Conservation (phyloP, 331 rosid species). For the Malus hybrid region DNA sequence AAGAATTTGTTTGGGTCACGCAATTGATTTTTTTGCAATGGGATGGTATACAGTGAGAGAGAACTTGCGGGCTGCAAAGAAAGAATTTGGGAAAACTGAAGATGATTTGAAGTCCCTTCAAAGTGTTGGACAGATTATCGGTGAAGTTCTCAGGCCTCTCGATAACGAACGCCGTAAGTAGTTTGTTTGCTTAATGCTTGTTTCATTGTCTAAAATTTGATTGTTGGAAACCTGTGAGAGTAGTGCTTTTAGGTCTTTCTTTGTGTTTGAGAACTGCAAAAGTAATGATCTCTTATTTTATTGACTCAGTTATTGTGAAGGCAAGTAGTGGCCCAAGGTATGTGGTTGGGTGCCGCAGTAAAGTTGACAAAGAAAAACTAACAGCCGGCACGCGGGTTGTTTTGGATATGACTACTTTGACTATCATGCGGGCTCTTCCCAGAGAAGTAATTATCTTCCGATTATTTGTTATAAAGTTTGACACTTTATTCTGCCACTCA, state of each 20-base stretch:
- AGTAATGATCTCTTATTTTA: conserved; percentile 5
- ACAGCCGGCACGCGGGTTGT: conserved; percentile 89
- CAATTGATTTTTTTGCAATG: not conserved
- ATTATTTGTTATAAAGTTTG: not conserved
- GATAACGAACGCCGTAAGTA: conserved; percentile 81
- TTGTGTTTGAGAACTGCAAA: not conserved
- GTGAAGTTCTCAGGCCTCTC: conserved; percentile 96
- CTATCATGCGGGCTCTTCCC: conserved; percentile 95
- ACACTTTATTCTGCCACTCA: too few relatives aligned
- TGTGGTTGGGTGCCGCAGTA: conserved; percentile 93
- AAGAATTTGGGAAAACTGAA: conserved; percentile 31
- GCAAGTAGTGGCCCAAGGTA: conserved; percentile 93
- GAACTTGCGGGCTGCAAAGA: conserved; percentile 62
- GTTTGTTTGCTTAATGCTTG: not conserved
- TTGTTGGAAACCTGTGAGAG: not conserved
- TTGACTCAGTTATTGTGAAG: conserved; percentile 80
- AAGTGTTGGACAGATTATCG: conserved; percentile 89
- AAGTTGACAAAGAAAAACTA: conserved; percentile 85
- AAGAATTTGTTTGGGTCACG: not conserved
- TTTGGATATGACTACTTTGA: conserved; percentile 90
- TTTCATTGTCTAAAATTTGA: not conserved
- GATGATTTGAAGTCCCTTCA: conserved; percentile 90
- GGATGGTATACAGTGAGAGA: conserved; percentile 59
- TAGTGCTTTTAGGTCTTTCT: not conserved
- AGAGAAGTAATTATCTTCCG: conserved; percentile 55